These are phyloP conservation scores for Nematocida ironsii DNA, from an alignment of 371 early-diverging fungal genomes.

Conservation along the genomic window DNA sequence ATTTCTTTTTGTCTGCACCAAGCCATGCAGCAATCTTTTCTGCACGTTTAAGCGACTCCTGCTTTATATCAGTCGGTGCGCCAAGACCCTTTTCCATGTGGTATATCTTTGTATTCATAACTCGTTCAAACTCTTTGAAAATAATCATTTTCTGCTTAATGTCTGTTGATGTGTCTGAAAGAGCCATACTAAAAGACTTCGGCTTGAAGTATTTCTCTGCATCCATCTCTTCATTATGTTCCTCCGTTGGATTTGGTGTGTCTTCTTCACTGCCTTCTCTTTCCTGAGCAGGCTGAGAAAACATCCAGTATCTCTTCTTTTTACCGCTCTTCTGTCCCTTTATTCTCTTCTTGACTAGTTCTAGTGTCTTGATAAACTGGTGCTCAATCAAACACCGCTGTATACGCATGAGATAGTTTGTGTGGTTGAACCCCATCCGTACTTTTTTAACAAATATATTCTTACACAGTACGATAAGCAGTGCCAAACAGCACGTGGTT, in stretches of 20 bases:
- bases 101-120: conserved; percentile 25
- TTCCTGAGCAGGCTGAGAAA: conserved; percentile 4
- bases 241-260: conserved; percentile 2
- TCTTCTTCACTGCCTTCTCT: conserved; percentile 21
- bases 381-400: conserved; percentile 62
- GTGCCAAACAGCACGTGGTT: conserved; percentile 13
- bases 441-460: conserved; percentile 58
- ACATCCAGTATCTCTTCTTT: conserved; percentile 32
- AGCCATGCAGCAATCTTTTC: conserved; percentile 48
- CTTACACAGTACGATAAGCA: conserved; percentile 30
- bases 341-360: conserved; percentile 38
- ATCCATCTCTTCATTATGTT: conserved; percentile 3
- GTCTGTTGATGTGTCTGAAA: conserved; percentile 22
- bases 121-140: conserved; percentile 67
- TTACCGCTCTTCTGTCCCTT: conserved; percentile 37
- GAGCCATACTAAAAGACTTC: conserved; percentile 15
- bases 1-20: conserved; percentile 35
- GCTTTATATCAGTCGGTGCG: conserved; percentile 49
- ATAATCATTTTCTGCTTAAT: conserved; percentile 62
- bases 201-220: conserved; percentile 57
- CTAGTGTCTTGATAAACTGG: conserved; percentile 60
- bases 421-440: conserved; percentile 67
- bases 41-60: conserved; percentile 45
- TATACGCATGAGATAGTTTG: conserved; percentile 65
- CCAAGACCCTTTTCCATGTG: conserved; percentile 30